A percentile compares a stretch with the other conserved stretches of the same genome.
These are phyloP conservation scores for Daldinia vernicosa DNA, from an alignment of 495 filamentous ascomycete species.

Conservation along the genomic window DNA sequence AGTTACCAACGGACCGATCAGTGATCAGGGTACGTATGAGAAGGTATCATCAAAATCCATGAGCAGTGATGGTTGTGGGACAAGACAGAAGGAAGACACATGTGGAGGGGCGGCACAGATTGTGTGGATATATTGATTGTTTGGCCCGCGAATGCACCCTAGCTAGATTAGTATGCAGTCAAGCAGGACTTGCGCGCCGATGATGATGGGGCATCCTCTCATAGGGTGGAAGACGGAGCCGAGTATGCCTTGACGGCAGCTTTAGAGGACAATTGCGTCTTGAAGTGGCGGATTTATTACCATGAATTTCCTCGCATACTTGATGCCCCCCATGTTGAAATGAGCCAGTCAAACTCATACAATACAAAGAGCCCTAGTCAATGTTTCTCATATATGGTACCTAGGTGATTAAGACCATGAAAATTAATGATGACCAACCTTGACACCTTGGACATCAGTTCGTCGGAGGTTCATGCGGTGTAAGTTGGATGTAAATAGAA, in stretches of 20 bases:
- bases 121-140: conserved; percentile 34
- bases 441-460: conserved; percentile 29
- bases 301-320: background rate
- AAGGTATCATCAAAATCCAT: conserved; percentile 16
- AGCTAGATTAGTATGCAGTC: conserved; percentile 42
- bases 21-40: conserved; percentile 28
- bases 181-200: conserved; percentile 38
- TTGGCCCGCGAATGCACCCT: conserved; percentile 30
- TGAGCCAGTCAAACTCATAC: conserved; percentile 15
- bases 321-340: conserved; percentile 14
- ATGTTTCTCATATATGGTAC: conserved; percentile 2
- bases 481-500: conserved; percentile 43
- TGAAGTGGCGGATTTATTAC: conserved; percentile 32
- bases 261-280: conserved; percentile 41
- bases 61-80: conserved; percentile 15
- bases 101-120: conserved; percentile 22
- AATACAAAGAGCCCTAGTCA: conserved; percentile 7
- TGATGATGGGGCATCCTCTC: conserved; percentile 46
- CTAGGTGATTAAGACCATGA: conserved; percentile 15
- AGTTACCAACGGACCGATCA: conserved; percentile 37
- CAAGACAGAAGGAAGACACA: conserved; percentile 14
- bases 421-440: background rate
- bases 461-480: conserved; percentile 35
- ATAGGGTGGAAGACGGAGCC: conserved; percentile 43
- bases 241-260: conserved; percentile 40